Evolutionary conservation across 768 basidiomycete genomes (phyloP), one percentile per base, ranked within the genome.

Genomic region (Postia placenta): DNA sequence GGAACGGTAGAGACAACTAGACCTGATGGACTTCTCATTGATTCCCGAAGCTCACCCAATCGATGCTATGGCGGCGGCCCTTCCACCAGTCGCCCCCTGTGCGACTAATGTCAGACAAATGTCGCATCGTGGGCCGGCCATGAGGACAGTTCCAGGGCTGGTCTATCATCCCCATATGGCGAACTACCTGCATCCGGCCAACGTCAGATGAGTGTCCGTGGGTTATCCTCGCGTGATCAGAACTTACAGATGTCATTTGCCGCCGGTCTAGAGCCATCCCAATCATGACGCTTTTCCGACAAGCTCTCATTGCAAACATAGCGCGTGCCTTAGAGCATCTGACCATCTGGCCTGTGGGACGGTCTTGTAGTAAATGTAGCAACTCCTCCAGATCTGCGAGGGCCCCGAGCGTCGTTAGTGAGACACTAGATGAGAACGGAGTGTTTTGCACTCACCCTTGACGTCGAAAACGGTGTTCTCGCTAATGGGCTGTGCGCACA

Each of bases 291-390:
- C 93, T 97, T 70, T 89, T 93, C 54, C 95, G 66, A 67, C 96
- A 99, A 0, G 96, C 96, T 28, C 94, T 79, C 78, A 85, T 89
- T 0, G 96, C 96, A 61, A 99, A 97, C 94, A 99, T 97, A 4
- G 83, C 75, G 14, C 93, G 78, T 14, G 89, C 92, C 65, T 98
- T 98, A 14, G 87, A 86, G 61, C 92, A 96, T 19, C 96, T 76
- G 0, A 96, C 89, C 79, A 92, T 87, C 58, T 85, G 80, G 2
- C 90, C 88, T 0, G 73, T 65, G 0, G 92, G 84, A 6, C 76
- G 73, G 59, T 94, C 88, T 30, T 80, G 80, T 69, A 99, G 74
- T 12, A 95, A 69, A 56, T 94, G 82, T 20, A 99, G 76, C 7
- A 99, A 74, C 60, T 98, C 96, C 65, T 95, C 94, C 15, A 98